Evolutionary conservation across 108 stramenopile genomes (phyloP), one percentile per base, ranked within the genome.

Genomic region (Discostella pseudostelligera): DNA sequence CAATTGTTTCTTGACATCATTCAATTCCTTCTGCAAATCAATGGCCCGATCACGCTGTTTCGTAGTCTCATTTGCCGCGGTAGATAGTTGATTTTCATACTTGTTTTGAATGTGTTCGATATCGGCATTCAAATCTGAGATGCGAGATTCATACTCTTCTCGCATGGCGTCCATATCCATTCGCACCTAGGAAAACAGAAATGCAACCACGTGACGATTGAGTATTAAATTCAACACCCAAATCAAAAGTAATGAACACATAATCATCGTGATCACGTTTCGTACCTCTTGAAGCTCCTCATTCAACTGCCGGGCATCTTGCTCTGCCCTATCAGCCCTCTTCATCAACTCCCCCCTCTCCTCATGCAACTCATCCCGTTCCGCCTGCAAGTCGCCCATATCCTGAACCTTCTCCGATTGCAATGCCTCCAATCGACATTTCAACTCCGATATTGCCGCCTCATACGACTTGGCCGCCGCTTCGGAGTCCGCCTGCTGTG

Each of bases 401-500:
- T 53, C 68, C 12, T 53, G 14, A 0, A 42, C 22, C 9, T 67
- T 58, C 28, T 63, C 62, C 24, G 62, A 64, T 21, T 65, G 63
- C 50, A 65, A 53, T 10, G 26, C 36, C n/a, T 69, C 63, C 29
- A 76, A 32, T 42, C 58, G 48, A 44, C 43, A 46, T 60, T 69
- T 63, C 22, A 76, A 39, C 26, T 76, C 75, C 1, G 53, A 48
- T 37, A 76, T 76, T n/a, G 75, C 75, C 29, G 67, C 62, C 50
- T 76, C 68, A 25, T 76, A 76, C 0, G 62, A 65, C 3, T 49
- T 29, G n/a, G 75, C 75, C 8, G 75, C 75, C 14, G 67, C 68
- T 40, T 76, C 68, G 20, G 68, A 44, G 59, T 76, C 75, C 26
- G 69, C 68, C 51, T 54, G 57, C 16, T 53, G 58, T 20, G 47